Conservation (phyloP, 1,284 basidiomycete species). For the Trichosporon asahii region DNA sequence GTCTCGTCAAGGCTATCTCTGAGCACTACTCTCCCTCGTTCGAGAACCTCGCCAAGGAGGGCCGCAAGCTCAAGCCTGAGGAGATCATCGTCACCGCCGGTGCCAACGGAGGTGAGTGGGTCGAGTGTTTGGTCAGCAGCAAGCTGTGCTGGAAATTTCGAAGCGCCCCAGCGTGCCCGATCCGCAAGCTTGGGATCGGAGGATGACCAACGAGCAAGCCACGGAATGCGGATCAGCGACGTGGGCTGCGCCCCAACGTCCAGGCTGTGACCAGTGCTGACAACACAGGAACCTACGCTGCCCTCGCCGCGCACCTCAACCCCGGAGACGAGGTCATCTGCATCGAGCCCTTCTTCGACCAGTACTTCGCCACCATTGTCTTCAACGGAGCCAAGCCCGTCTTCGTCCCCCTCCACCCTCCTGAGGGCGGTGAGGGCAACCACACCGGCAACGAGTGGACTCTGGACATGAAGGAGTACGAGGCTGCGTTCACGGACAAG, state of each 20-base stretch:
- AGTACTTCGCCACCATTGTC: slow-evolving; percentile 85
- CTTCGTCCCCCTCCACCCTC: slow-evolving; percentile 91
- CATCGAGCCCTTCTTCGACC: slow-evolving; percentile 98
- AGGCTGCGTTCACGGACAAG: slow-evolving; percentile 74
- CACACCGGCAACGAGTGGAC: slow-evolving; percentile 72
- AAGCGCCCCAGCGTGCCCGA: not conserved
- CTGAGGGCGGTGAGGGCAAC: slow-evolving; percentile 58
- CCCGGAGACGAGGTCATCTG: slow-evolving; percentile 94
- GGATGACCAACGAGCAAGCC: not conserved
- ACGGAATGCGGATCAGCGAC: not conserved
- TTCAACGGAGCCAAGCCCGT: slow-evolving; percentile 92
- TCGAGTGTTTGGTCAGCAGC: not conserved
- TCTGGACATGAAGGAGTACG: slow-evolving; percentile 78
- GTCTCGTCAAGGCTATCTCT: slow-evolving; percentile 79
- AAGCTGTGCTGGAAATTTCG: slow-evolving; percentile 5
- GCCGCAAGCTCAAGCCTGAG: slow-evolving; percentile 73
- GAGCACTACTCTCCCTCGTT: slow-evolving; percentile 65
- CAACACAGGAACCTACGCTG: slow-evolving; percentile 75
- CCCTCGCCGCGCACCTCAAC: slow-evolving; percentile 82
- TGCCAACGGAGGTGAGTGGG: slow-evolving; percentile 77
- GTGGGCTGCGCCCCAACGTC: not conserved
- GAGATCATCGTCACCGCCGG: slow-evolving; percentile 94
- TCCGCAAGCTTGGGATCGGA: not conserved
- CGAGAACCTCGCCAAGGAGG: slow-evolving; percentile 57
- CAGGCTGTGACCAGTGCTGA: not conserved